A percentile compares a stretch with the other conserved stretches of the same genome.
Evolutionary conservation across 2,329 filamentous ascomycete genomes (phyloP).

Genomic region (Beauveria bassiana): DNA sequence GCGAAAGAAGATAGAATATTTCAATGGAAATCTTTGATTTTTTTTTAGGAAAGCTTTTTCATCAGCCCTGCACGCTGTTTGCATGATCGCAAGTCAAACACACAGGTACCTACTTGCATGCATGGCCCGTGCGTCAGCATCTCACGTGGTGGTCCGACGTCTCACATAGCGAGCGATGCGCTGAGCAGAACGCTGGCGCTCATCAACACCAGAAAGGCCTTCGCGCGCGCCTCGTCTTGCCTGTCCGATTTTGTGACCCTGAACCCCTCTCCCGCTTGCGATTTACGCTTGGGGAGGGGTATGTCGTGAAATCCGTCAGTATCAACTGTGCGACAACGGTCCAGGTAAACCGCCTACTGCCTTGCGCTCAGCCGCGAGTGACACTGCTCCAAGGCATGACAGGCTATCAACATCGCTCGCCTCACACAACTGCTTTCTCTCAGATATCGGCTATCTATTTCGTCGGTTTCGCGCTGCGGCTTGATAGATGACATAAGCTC

Average conservation of each 20-base stretch:
- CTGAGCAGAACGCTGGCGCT: neutral
- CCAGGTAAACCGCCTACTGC: neutral
- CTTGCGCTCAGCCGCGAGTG: neutral
- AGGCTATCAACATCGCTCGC: neutral
- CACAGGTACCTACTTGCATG: neutral
- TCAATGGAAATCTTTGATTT: neutral
- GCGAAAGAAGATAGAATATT: neutral
- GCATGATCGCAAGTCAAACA: neutral
- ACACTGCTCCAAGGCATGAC: neutral
- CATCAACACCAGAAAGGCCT: conserved; percentile 7
- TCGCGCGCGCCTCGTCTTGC: neutral
- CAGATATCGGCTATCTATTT: neutral
- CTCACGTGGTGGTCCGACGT: conserved; percentile 11
- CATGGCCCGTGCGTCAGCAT: conserved; percentile 8
- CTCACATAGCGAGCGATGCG: neutral
- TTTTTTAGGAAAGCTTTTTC: too few species aligned
- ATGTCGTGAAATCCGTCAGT: conserved; percentile 4
- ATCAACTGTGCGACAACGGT: neutral
- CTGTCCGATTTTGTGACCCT: neutral
- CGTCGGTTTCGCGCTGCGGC: neutral
- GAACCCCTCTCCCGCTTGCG: conserved; percentile 11
- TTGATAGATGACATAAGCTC: neutral
- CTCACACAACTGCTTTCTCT: neutral
- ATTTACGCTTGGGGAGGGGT: conserved; percentile 20
- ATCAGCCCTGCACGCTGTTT: too few species aligned